These are phyloP conservation scores for Tubosaeta sp. DNA, from an alignment of 768 basidiomycete genomes.

Conservation along the genomic window DNA sequence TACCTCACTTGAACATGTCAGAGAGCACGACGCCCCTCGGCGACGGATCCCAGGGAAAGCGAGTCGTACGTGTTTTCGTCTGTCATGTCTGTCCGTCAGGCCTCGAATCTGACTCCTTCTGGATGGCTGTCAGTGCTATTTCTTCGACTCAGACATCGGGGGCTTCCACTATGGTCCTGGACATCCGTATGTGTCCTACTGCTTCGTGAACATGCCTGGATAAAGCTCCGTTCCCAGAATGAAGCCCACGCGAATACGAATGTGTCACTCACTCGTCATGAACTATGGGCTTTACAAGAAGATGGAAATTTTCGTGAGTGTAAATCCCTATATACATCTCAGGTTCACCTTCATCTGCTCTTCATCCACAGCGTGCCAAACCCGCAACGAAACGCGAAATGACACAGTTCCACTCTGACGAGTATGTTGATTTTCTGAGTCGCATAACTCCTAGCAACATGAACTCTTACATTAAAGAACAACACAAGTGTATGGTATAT, in stretches of 20 bases:
- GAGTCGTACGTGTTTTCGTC: conserved; percentile 61
- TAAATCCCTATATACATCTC: not conserved
- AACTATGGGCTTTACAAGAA: conserved; percentile 99
- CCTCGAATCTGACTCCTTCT: conserved; percentile 1
- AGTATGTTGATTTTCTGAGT: conserved; percentile 96
- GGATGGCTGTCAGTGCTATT: conserved; percentile 72
- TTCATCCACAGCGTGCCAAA: conserved; percentile 76
- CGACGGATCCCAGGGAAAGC: conserved; percentile 75
- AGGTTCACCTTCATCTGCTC: not conserved
- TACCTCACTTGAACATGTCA: not conserved
- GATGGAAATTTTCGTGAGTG: conserved; percentile 98
- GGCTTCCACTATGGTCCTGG: conserved; percentile 99
- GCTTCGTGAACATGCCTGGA: not conserved
- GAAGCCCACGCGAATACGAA: conserved; percentile 97
- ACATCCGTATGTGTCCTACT: conserved; percentile 64
- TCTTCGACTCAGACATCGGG: conserved; percentile 99
- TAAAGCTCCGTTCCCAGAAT: conserved; percentile 47
- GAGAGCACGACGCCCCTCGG: conserved; percentile 54
- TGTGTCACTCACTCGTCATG: conserved; percentile 99
- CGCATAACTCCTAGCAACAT: conserved; percentile 94
- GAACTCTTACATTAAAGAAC: conserved; percentile 89
- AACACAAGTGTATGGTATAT: conserved; percentile 79
- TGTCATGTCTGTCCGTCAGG: conserved; percentile 1
- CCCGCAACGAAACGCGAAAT: conserved; percentile 99
- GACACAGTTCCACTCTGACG: conserved; percentile 99